phyloP scores from a whole-genome alignment of 768 basidiomycete genomes.

The Lentinula sp. region DNA sequence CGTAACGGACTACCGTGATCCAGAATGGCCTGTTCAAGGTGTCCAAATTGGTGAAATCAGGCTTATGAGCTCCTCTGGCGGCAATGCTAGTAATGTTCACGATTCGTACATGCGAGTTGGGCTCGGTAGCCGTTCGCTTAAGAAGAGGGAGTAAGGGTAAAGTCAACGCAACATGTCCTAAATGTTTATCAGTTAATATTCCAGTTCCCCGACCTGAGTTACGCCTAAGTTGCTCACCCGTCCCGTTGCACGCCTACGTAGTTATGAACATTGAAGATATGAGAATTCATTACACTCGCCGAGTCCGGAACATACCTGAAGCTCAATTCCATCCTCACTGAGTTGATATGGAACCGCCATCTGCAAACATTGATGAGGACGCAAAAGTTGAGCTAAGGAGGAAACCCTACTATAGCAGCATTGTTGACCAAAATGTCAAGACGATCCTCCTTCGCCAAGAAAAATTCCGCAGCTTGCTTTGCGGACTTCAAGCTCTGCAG shows the following conservation, averaged over 20 bases:
- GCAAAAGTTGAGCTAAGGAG: not conserved
- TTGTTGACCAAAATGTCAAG: slow-evolving; percentile 8
- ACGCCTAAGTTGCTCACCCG: too few species aligned
- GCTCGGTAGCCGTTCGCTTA: not conserved
- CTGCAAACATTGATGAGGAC: not conserved
- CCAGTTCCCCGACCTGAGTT: too few species aligned
- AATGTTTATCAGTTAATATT: too few species aligned
- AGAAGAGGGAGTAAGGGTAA: not conserved
- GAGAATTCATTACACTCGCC: not conserved
- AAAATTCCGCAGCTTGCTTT: slow-evolving; percentile 3
- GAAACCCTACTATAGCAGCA: slow-evolving; percentile 5
- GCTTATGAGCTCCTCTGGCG: not conserved
- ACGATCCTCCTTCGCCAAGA: not conserved
- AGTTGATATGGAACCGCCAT: slow-evolving; percentile 1
- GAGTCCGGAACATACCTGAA: not conserved
- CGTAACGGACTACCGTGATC: not conserved
- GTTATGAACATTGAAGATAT: too few species aligned
- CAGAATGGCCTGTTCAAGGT: not conserved
- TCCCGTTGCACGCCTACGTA: too few species aligned
- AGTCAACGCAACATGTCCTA: not conserved
- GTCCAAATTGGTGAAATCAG: not conserved
- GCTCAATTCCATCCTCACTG: not conserved
- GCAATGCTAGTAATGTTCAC: not conserved
- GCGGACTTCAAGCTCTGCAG: slow-evolving; percentile 1
- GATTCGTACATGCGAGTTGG: slow-evolving; percentile 1